Evolutionary conservation across 2,329 filamentous ascomycete genomes (phyloP).

Genomic region (Pseudogymnoascus sp.): DNA sequence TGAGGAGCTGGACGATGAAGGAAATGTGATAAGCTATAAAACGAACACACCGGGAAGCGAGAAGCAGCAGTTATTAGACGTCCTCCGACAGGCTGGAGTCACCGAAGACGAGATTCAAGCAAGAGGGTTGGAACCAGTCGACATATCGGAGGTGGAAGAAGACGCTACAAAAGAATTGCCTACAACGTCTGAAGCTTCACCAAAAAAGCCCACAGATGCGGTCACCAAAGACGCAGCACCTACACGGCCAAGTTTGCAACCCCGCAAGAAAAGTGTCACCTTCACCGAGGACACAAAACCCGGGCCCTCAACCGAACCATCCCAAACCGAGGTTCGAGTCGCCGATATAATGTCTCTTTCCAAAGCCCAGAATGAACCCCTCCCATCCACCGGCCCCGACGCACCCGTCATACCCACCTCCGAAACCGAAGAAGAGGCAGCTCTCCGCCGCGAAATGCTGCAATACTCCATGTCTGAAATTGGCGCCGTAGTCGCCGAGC

Average conservation of each 20-base stretch:
- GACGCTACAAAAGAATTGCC: not conserved
- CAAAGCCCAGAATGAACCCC: conserved; percentile 41
- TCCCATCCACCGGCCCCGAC: conserved; percentile 20
- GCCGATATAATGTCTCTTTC: conserved; percentile 50
- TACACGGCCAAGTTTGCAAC: conserved; percentile 1
- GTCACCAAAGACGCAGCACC: not conserved
- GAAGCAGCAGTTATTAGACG: conserved; percentile 60
- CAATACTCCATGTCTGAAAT: conserved; percentile 83
- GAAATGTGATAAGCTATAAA: conserved; percentile 65
- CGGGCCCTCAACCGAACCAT: conserved; percentile 23
- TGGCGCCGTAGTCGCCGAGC: conserved; percentile 83
- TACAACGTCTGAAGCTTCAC: not conserved
- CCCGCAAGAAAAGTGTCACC: conserved; percentile 49
- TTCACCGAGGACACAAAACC: conserved; percentile 54
- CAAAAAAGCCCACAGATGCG: not conserved
- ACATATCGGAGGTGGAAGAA: not conserved
- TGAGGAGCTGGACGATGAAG: conserved; percentile 86
- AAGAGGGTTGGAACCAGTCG: not conserved
- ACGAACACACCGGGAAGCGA: conserved; percentile 59
- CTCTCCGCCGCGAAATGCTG: conserved; percentile 78
- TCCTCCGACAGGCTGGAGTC: conserved; percentile 69
- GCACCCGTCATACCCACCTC: conserved; percentile 57
- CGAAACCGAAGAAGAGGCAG: conserved; percentile 73
- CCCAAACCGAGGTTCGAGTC: conserved; percentile 31
- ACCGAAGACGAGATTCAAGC: conserved; percentile 30